phyloP scores from a whole-genome alignment of 2,329 filamentous ascomycete genomes.

The Talaromyces sp. region DNA sequence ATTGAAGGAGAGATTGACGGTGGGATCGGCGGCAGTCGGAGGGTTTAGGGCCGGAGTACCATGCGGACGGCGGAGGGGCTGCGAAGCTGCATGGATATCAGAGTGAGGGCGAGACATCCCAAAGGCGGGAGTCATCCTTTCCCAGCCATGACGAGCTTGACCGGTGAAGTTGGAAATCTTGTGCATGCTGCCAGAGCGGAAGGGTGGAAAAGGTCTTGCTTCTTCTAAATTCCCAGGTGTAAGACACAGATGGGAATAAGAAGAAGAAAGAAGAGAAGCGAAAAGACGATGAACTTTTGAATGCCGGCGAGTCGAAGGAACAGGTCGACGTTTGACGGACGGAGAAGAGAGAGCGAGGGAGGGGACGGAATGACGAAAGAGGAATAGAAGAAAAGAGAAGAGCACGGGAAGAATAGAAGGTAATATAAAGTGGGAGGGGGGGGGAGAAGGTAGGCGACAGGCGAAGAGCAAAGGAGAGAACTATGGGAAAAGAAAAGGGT shows the following conservation, averaged over 20 bases:
- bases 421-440: slow-evolving; percentile 21
- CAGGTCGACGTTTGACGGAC: slow-evolving; percentile 17
- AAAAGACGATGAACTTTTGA: slow-evolving; percentile 14
- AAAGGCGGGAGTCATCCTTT: slow-evolving; percentile 64
- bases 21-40: slow-evolving; percentile 67
- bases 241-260: slow-evolving; percentile 26
- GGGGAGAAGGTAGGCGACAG: slow-evolving; percentile 27
- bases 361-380: slow-evolving; percentile 14
- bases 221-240: slow-evolving; percentile 35
- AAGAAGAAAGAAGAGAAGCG: slow-evolving; percentile 19
- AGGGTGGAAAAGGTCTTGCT: slow-evolving; percentile 19
- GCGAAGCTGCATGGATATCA: slow-evolving; percentile 49
- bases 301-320: slow-evolving; percentile 23
- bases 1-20: slow-evolving; percentile 93
- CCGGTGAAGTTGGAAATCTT: slow-evolving; percentile 67
- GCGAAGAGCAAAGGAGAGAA: slow-evolving; percentile 26
- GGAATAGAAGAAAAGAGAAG: slow-evolving; percentile 4
- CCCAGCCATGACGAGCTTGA: slow-evolving; percentile 64
- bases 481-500: slow-evolving; percentile 6
- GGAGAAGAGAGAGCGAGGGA: slow-evolving; percentile 17
- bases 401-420: slow-evolving; percentile 5
- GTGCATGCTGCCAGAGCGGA: slow-evolving; percentile 52
- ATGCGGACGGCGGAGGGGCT: slow-evolving; percentile 56
- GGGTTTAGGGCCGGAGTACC: slow-evolving; percentile 56
- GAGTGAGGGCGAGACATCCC: slow-evolving; percentile 59